phyloP scores from a whole-genome alignment of 805 yeast species.

The Naumovozyma baii region DNA sequence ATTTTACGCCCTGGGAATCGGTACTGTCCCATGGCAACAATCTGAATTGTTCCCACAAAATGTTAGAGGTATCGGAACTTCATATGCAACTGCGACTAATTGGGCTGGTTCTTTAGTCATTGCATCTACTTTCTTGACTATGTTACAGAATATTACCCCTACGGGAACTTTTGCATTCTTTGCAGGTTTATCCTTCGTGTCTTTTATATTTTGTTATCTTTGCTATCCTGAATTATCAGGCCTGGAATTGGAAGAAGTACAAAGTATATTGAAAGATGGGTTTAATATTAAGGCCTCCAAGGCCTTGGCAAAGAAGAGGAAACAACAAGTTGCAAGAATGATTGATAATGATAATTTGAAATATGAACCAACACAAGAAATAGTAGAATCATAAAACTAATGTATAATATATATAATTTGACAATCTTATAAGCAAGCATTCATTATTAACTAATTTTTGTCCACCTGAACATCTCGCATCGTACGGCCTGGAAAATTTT shows the following conservation, averaged over 20 bases:
- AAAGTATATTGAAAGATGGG: slow-evolving; percentile 69
- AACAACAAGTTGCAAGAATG: slow-evolving; percentile 20
- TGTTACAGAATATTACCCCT: slow-evolving; percentile 88
- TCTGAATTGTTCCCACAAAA: slow-evolving; percentile 89
- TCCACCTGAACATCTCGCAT: no score
- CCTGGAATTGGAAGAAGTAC: slow-evolving; percentile 85
- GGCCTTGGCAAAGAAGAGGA: slow-evolving; percentile 42
- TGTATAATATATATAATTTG: no score
- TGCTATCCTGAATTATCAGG: slow-evolving; percentile 90
- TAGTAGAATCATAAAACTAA: slow-evolving; percentile 8
- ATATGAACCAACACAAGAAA: slow-evolving; percentile 20
- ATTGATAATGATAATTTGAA: slow-evolving; percentile 7
- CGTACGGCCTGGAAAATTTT: neutral
- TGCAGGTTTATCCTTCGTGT: slow-evolving; percentile 67
- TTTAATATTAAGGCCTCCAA: slow-evolving; percentile 68
- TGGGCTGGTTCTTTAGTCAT: slow-evolving; percentile 93
- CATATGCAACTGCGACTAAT: slow-evolving; percentile 84
- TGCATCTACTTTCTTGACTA: slow-evolving; percentile 85
- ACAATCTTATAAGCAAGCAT: no score
- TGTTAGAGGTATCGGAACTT: slow-evolving; percentile 86
- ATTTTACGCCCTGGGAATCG: slow-evolving; percentile 86
- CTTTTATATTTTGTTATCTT: slow-evolving; percentile 68
- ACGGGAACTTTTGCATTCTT: slow-evolving; percentile 89
- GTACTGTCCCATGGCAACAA: slow-evolving; percentile 98
- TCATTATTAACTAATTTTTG: no score